These are phyloP conservation scores for Phytophthora idaei DNA, from an alignment of 352 stramenopile genomes.

Conservation along the genomic window DNA sequence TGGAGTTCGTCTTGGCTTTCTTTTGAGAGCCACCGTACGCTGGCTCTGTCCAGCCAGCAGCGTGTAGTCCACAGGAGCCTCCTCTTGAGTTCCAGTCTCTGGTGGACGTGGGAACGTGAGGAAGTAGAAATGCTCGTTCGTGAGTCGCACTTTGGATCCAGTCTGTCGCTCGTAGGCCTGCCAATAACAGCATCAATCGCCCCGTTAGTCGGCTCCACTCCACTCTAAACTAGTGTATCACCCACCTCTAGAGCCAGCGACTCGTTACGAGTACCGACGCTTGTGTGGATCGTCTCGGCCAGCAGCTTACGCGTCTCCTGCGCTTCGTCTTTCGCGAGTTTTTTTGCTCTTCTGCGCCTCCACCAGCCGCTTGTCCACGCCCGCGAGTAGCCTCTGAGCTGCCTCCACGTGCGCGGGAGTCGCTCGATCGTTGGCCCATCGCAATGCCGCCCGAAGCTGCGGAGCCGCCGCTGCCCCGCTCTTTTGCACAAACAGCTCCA, in stretches of 20 bases:
- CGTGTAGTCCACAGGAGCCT: constrained; percentile 30
- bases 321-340: constrained; percentile 46
- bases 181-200: not conserved
- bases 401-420: constrained; percentile 33
- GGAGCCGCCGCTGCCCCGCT: constrained; percentile 41
- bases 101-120: constrained; percentile 54
- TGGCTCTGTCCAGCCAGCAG: constrained; percentile 33
- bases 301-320: constrained; percentile 48
- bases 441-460: constrained; percentile 54
- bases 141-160: constrained; percentile 60
- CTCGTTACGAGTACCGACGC: constrained; percentile 74
- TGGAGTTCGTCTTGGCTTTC: not conserved
- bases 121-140: constrained; percentile 72
- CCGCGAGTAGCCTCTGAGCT: constrained; percentile 42
- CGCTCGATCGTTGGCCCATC: constrained; percentile 48
- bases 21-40: constrained; percentile 18
- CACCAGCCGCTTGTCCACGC: constrained; percentile 49
- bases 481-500: constrained; percentile 57
- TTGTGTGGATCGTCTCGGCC: constrained; percentile 65
- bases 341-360: constrained; percentile 50
- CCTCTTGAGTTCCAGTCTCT: not conserved
- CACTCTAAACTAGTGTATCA: not conserved
- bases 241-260: constrained; percentile 56
- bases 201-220: not conserved
- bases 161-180: constrained; percentile 68